A percentile compares a stretch with the other conserved stretches of the same genome.
phyloP scores from a whole-genome alignment of 2,329 filamentous ascomycete genomes.

The Emmonsia crescens region DNA sequence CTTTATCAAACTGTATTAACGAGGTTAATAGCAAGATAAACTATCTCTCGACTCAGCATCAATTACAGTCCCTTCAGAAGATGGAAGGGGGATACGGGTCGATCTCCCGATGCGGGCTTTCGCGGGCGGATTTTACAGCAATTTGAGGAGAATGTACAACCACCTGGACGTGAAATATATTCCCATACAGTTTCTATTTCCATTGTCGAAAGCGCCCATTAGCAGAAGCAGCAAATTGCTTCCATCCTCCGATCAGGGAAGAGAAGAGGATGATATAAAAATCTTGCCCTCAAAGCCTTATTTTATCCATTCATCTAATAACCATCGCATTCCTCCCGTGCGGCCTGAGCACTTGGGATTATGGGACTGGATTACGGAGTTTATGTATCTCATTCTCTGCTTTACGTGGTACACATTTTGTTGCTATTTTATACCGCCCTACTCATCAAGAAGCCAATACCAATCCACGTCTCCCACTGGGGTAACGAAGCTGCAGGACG shows the following conservation, averaged over 20 bases:
- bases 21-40: slow-evolving; percentile 26
- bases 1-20: slow-evolving; percentile 4
- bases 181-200: slow-evolving; percentile 43
- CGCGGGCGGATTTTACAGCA: slow-evolving; percentile 44
- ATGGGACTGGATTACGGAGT: slow-evolving; percentile 34
- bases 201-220: slow-evolving; percentile 32
- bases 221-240: neutral
- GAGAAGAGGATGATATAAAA: slow-evolving; percentile 2
- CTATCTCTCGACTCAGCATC: slow-evolving; percentile 39
- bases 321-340: slow-evolving; percentile 39
- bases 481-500: neutral
- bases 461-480: neutral
- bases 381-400: slow-evolving; percentile 37
- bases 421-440: slow-evolving; percentile 39
- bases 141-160: slow-evolving; percentile 47
- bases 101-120: slow-evolving; percentile 45
- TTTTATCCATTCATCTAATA: slow-evolving; percentile 46
- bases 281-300: slow-evolving; percentile 24
- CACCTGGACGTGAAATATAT: slow-evolving; percentile 42
- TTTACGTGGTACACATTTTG: slow-evolving; percentile 46
- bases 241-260: slow-evolving; percentile 2
- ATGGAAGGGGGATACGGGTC: slow-evolving; percentile 22
- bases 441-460: slow-evolving; percentile 6
- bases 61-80: slow-evolving; percentile 23
- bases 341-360: slow-evolving; percentile 28